Conservation (phyloP, 2,329 filamentous ascomycete species). For the Penicillium hesseltinei region DNA sequence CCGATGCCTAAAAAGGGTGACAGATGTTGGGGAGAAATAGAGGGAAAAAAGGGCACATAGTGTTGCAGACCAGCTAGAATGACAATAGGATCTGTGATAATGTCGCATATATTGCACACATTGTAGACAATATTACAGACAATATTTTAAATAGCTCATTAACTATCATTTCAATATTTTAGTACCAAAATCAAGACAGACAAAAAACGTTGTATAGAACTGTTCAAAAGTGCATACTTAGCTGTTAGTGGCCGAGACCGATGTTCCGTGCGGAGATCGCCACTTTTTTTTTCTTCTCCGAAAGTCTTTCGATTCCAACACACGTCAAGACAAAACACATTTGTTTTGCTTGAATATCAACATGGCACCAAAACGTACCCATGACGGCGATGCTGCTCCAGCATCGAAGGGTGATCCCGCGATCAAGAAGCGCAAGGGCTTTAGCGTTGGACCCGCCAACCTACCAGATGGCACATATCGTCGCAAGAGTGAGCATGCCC, state of each 20-base stretch:
- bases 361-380: slow-evolving; percentile 62
- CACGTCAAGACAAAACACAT: not conserved
- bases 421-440: slow-evolving; percentile 65
- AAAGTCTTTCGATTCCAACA: slow-evolving; percentile 2
- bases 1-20: not conserved
- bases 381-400: slow-evolving; percentile 43
- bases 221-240: not conserved
- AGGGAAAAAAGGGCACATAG: not conserved
- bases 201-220: not conserved
- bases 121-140: not conserved
- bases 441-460: slow-evolving; percentile 84
- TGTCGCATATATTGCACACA: not conserved
- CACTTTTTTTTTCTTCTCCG: slow-evolving; percentile 16
- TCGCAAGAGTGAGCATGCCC: slow-evolving; percentile 62
- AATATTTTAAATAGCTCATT: not conserved
- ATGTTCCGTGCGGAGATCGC: slow-evolving; percentile 19
- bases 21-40: not conserved
- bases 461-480: slow-evolving; percentile 85
- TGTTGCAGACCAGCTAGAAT: not conserved
- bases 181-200: not conserved
- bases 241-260: not conserved
- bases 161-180: not conserved
- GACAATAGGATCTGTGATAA: not conserved
- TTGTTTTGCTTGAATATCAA: slow-evolving; percentile 5
- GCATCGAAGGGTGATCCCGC: slow-evolving; percentile 31